Evolutionary conservation across 176 grass and related monocot species (phyloP).

Genomic region (Cenchrus americanus): DNA sequence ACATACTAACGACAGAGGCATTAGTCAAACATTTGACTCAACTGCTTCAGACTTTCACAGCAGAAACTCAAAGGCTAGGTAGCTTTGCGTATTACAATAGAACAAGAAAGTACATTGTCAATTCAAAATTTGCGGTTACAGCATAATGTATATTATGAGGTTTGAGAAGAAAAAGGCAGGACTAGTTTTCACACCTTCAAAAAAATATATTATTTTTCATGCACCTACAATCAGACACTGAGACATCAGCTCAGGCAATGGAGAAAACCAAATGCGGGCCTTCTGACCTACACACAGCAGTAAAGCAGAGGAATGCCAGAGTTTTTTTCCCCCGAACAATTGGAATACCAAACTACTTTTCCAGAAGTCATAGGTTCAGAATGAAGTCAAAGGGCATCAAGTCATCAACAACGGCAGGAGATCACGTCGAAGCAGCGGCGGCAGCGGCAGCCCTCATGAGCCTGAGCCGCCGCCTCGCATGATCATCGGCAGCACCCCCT

Average conservation of each 20-base stretch:
- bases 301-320: background rate
- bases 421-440: slow-evolving; percentile 36
- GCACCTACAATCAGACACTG: background rate
- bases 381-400: background rate
- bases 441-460: slow-evolving; percentile 44
- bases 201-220: background rate
- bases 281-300: slow-evolving; percentile 1
- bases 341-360: background rate
- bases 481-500: slow-evolving; percentile 39
- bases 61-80: background rate
- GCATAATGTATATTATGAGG: background rate
- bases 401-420: background rate
- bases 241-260: background rate
- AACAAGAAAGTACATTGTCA: slow-evolving; percentile 3
- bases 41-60: background rate
- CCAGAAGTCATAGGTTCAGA: slow-evolving; percentile 10
- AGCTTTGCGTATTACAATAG: background rate
- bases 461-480: slow-evolving; percentile 50
- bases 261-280: slow-evolving; percentile 1
- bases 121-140: background rate
- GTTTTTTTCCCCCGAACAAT: too few relatives aligned
- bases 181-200: background rate
- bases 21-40: slow-evolving; percentile 7
- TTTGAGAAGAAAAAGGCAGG: background rate
- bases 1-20: background rate